These are phyloP conservation scores for Candida maris DNA, from an alignment of 805 yeast genomes.

Conservation along the genomic window DNA sequence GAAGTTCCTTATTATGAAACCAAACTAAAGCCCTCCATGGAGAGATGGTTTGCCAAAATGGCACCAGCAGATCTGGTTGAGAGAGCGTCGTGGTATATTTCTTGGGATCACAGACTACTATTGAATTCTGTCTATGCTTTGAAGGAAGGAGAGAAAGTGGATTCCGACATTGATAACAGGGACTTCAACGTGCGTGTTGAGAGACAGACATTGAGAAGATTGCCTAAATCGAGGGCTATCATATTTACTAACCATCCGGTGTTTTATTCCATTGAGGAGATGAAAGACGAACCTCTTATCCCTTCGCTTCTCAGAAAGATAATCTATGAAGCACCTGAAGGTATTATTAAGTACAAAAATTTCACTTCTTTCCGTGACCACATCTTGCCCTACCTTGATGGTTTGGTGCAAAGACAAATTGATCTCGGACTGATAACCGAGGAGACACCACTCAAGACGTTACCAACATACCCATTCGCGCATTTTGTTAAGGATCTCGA, in stretches of 20 bases:
- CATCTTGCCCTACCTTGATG: slow-evolving; percentile 53
- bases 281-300: slow-evolving; percentile 76
- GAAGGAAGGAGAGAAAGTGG: slow-evolving; percentile 41
- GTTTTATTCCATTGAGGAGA: slow-evolving; percentile 75
- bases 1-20: slow-evolving; percentile 69
- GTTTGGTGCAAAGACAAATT: slow-evolving; percentile 53
- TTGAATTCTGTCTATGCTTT: slow-evolving; percentile 54
- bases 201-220: slow-evolving; percentile 64
- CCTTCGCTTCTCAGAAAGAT: slow-evolving; percentile 63
- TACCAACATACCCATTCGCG: slow-evolving; percentile 64
- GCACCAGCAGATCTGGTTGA: slow-evolving; percentile 61
- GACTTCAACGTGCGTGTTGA: slow-evolving; percentile 68
- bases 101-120: slow-evolving; percentile 67
- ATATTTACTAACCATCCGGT: slow-evolving; percentile 75
- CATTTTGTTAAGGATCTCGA: slow-evolving; percentile 39
- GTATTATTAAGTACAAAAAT: slow-evolving; percentile 60
- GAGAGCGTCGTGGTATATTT: slow-evolving; percentile 70
- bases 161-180: slow-evolving; percentile 41
- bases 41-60: slow-evolving; percentile 65
- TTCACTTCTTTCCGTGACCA: slow-evolving; percentile 59
- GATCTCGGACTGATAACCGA: slow-evolving; percentile 50
- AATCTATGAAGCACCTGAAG: slow-evolving; percentile 62
- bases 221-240: slow-evolving; percentile 62
- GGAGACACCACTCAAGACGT: slow-evolving; percentile 56
- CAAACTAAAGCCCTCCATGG: slow-evolving; percentile 66